Evolutionary conservation across 345 rosid genomes (phyloP).

Genomic region (Citrus sp.): DNA sequence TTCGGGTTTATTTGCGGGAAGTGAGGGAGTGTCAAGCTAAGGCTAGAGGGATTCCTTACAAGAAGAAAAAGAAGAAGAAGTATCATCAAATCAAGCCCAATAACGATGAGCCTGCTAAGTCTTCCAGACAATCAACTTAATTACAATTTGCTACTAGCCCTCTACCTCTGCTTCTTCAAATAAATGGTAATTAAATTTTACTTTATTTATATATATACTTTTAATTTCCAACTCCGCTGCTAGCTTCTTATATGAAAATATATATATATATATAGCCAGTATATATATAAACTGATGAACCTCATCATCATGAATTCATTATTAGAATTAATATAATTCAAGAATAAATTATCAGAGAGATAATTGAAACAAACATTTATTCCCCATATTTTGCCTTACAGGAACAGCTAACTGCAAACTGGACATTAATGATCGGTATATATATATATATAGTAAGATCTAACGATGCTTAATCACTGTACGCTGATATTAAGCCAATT

Average conservation of each 20-base stretch:
- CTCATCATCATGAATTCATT: too few relatives aligned
- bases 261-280: too few relatives aligned
- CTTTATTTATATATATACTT: too few relatives aligned
- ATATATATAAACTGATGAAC: too few relatives aligned
- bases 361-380: background rate
- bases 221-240: too few relatives aligned
- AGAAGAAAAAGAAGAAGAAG: conserved; percentile 79
- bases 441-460: background rate
- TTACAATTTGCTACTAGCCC: too few relatives aligned
- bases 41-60: conserved; percentile 78
- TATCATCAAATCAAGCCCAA: conserved; percentile 34
- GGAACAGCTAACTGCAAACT: background rate
- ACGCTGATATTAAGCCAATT: background rate
- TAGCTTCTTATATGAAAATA: too few relatives aligned
- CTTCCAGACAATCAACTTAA: conserved; percentile 24
- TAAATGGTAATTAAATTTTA: conserved; percentile 26
- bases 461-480: background rate
- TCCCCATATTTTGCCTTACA: background rate
- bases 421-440: background rate
- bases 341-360: too few relatives aligned
- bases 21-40: conserved; percentile 80
- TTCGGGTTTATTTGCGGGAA: conserved; percentile 67
- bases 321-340: too few relatives aligned
- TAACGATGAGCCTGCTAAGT: conserved; percentile 26
- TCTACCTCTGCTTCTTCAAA: conserved; percentile 21